Base-by-base conservation (phyloP, 1,284 basidiomycete species). In the Cryptococcus sp. region DNA sequence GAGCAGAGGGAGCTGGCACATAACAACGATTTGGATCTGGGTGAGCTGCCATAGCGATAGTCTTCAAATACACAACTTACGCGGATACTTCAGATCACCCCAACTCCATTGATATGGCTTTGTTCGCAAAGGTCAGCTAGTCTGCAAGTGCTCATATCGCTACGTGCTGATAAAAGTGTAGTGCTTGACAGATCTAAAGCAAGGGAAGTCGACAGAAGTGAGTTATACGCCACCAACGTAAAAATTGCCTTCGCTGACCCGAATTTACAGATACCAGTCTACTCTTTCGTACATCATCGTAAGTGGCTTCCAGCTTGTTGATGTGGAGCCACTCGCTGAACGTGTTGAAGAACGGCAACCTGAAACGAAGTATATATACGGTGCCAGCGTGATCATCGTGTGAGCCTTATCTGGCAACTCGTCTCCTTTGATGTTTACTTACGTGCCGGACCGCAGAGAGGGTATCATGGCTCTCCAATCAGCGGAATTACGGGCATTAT, bases 381-480 rank as follows among this genome's bases (percentile, higher is more conserved):
- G 95, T 1, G 93, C 93, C 4, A 86, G 89, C n/a, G 90, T 98
- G 49, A 89, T 98, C 68, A 94, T 98, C 62, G 85, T 90, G 88
- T 72, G 63, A 67, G 47, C 52, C 57, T 45, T 35, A 41, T 38
- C 3, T 38, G 19, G 7, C 50, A 30, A 20, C 19, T 23, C n/a
- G 17, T 51, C 35, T 23, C 41, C n/a, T 23, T 43, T 39, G 38
- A 30, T 27, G 5, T 10, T 13, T 10, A 8, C 30, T 35, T 3
- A 35, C 8, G 7, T 8, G 10, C 4, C 8, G 30, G 5, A 35
- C 3, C 2, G 15, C 50, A 76, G 74, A 0, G 94, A 99, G 72
- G 95, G 95, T 3, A 94, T 98, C 62, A 88, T 97, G 85, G 86
- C 91, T 3, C 79, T 99, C 43, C 87, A 92, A 62, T 91, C 94